Percentiles rank a stretch among this genome's conserved stretches.
phyloP scores from a whole-genome alignment of 208 protist species.

The Wallacemonas rigidus region DNA sequence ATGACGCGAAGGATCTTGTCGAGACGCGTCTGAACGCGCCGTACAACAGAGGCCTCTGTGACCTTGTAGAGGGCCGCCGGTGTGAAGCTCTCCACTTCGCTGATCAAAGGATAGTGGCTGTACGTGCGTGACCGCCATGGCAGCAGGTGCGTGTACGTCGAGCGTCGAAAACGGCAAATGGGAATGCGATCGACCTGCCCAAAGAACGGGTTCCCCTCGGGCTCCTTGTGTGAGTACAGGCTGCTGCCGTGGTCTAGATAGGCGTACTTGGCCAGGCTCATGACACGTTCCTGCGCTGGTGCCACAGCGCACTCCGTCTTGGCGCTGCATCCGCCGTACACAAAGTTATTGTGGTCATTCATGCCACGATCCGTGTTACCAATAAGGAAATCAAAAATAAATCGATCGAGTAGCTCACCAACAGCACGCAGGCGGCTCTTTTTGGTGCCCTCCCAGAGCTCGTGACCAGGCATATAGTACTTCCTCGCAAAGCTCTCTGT shows the following conservation, averaged over 20 bases:
- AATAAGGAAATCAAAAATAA: constrained; percentile 87
- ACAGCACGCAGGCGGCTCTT: constrained; percentile 58
- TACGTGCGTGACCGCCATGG: constrained; percentile 21
- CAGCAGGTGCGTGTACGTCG: constrained; percentile 50
- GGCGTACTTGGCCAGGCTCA: constrained; percentile 70
- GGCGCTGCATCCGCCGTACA: constrained; percentile 78
- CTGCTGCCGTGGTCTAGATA: constrained; percentile 86
- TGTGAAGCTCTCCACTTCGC: constrained; percentile 30
- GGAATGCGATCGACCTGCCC: constrained; percentile 47
- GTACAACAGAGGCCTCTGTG: constrained; percentile 41
- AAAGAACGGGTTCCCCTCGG: constrained; percentile 62
- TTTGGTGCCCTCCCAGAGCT: constrained; percentile 51
- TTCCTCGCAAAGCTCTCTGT: constrained; percentile 57
- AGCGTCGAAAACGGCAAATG: constrained; percentile 74
- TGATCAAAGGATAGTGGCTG: constrained; percentile 39
- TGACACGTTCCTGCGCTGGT: constrained; percentile 1
- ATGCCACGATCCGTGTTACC: constrained; percentile 82
- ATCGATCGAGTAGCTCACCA: constrained; percentile 73
- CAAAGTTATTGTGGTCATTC: constrained; percentile 90
- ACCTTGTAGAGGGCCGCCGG: constrained; percentile 53
- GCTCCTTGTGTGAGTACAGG: constrained; percentile 81
- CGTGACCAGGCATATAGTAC: constrained; percentile 71
- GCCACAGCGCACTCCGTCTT: constrained; percentile 40
- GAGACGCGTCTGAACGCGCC: constrained; percentile 55
- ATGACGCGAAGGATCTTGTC: constrained; percentile 69